phyloP scores from a whole-genome alignment of 1,139 yeast genomes.

The Blastobotrys proliferans region DNA sequence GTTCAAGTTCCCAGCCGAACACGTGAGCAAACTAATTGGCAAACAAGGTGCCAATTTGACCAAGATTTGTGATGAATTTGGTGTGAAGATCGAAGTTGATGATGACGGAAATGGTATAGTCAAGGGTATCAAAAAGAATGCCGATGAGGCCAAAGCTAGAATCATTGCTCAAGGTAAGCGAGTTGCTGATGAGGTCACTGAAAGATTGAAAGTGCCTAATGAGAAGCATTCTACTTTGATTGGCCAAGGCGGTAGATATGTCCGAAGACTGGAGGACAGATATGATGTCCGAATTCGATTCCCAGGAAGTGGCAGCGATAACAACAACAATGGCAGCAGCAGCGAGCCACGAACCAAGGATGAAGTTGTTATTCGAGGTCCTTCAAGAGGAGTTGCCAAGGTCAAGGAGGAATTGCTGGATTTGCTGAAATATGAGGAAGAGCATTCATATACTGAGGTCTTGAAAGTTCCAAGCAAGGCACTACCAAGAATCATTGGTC shows the following conservation, averaged over 20 bases:
- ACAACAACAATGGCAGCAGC: conserved; percentile 30
- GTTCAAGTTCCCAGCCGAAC: conserved; percentile 59
- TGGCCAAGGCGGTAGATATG: conserved; percentile 80
- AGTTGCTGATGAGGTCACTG: conserved; percentile 77
- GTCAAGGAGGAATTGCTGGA: conserved; percentile 86
- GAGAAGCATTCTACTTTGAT: conserved; percentile 79
- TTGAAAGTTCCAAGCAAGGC: conserved; percentile 67
- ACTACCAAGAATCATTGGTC: conserved; percentile 84
- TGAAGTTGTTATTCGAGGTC: conserved; percentile 80
- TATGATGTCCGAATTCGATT: conserved; percentile 79
- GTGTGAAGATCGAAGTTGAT: conserved; percentile 69
- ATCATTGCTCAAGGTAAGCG: conserved; percentile 60
- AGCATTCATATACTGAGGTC: conserved; percentile 67
- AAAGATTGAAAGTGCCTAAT: conserved; percentile 63
- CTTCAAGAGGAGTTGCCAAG: conserved; percentile 81
- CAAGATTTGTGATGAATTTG: conserved; percentile 69
- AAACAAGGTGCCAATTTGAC: conserved; percentile 76
- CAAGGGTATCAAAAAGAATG: conserved; percentile 76
- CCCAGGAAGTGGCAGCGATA: conserved; percentile 45
- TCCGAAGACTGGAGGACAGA: conserved; percentile 82
- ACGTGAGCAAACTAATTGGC: conserved; percentile 81
- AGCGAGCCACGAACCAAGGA: conserved; percentile 37
- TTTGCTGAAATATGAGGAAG: conserved; percentile 79
- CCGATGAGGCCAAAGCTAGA: conserved; percentile 64
- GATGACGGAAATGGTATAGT: conserved; percentile 56